These are phyloP conservation scores for Suaeda aralocaspica DNA, from an alignment of 148 eudicot genomes.

Conservation along the genomic window DNA sequence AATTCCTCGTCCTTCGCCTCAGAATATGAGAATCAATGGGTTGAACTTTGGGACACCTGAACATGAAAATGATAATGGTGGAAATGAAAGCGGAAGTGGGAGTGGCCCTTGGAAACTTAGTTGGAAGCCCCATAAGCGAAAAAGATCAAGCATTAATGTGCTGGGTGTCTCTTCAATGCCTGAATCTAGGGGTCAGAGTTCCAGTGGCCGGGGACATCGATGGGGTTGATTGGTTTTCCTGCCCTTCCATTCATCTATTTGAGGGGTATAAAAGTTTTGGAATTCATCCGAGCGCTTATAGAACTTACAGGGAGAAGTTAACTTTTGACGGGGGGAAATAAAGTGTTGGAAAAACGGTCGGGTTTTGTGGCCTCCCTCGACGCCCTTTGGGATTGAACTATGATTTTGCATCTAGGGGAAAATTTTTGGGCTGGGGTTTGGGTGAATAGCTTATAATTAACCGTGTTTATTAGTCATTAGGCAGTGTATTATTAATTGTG, in stretches of 20 bases:
- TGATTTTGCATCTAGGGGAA: neutral
- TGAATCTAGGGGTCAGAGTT: constrained; percentile 30
- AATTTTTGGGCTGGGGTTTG: neutral
- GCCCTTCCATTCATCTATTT: neutral
- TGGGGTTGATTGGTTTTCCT: constrained; percentile 17
- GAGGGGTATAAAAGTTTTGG: neutral
- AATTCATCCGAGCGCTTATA: neutral
- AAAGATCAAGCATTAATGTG: constrained; percentile 58
- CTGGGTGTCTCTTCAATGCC: constrained; percentile 27
- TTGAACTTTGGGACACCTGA: constrained; percentile 31
- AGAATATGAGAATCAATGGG: constrained; percentile 38
- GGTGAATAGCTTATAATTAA: neutral
- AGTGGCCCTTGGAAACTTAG: constrained; percentile 38
- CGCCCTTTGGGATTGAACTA: neutral
- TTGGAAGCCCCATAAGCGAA: constrained; percentile 79
- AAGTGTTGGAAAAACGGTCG: neutral
- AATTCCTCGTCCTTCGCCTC: constrained; percentile 29
- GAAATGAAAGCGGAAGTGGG: constrained; percentile 7
- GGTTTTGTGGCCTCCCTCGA: neutral
- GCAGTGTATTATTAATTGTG: neutral
- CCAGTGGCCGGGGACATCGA: constrained; percentile 21
- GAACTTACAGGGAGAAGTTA: neutral
- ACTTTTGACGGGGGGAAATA: neutral
- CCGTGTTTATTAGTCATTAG: neutral
- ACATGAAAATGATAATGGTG: constrained; percentile 29